A percentile compares a stretch with the other conserved stretches of the same genome.
phyloP scores from a whole-genome alignment of 495 filamentous ascomycete species.

The Penicillium simplicissimum region DNA sequence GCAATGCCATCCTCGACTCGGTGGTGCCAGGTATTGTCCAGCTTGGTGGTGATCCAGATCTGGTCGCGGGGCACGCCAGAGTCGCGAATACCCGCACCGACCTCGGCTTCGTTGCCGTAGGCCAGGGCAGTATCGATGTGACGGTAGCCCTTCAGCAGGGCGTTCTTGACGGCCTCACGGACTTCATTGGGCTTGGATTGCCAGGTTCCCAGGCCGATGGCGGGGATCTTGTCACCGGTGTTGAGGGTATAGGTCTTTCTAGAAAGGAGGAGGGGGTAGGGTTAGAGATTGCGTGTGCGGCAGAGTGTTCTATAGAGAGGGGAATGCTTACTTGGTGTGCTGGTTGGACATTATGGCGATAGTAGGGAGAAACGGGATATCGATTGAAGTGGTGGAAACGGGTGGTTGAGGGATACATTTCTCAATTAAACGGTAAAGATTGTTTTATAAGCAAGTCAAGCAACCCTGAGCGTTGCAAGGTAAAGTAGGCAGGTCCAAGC shows the following conservation, averaged over 20 bases:
- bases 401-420: neutral
- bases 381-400: neutral
- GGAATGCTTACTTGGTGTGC: conserved; percentile 42
- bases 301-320: neutral
- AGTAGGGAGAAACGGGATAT: neutral
- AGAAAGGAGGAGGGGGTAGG: neutral
- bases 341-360: conserved; percentile 42
- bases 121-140: conserved; percentile 76
- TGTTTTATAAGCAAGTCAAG: neutral
- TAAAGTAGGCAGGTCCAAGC: conserved; percentile 44
- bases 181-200: conserved; percentile 66
- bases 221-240: conserved; percentile 77
- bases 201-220: conserved; percentile 83
- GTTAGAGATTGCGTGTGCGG: conserved; percentile 3
- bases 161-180: conserved; percentile 71
- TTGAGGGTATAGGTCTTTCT: conserved; percentile 74
- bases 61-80: conserved; percentile 77
- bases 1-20: conserved; percentile 68
- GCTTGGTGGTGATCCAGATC: conserved; percentile 88
- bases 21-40: conserved; percentile 81
- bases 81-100: conserved; percentile 76
- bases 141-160: conserved; percentile 70
- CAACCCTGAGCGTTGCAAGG: neutral
- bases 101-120: conserved; percentile 83
- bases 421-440: neutral